Percentiles rank a stretch among this genome's conserved stretches.
phyloP scores from a whole-genome alignment of 768 basidiomycete genomes.

The Coprinellus micaceus region DNA sequence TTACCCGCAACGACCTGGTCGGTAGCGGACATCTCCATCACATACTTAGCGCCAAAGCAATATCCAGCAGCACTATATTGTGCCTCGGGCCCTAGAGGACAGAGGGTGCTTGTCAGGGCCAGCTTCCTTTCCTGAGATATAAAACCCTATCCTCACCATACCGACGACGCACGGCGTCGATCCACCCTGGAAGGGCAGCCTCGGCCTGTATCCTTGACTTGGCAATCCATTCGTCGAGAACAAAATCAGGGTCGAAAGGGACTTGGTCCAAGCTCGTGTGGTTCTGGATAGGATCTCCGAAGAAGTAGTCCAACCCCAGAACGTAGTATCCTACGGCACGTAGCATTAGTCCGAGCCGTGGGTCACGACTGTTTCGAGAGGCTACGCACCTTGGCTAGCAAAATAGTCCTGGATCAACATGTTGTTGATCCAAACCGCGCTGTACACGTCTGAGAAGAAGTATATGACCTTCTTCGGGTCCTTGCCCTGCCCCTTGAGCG shows the following conservation, averaged over 20 bases:
- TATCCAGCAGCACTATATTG: conserved; percentile 43
- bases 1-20: conserved; percentile 46
- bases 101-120: background rate
- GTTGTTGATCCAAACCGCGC: conserved; percentile 56
- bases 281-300: conserved; percentile 47
- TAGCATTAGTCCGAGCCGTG: background rate
- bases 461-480: conserved; percentile 45
- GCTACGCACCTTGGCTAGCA: conserved; percentile 47
- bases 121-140: background rate
- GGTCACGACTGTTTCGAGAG: background rate
- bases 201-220: conserved; percentile 32
- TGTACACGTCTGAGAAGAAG: conserved; percentile 56
- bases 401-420: conserved; percentile 62
- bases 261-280: conserved; percentile 18
- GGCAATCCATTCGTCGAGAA: conserved; percentile 39
- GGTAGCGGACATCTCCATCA: conserved; percentile 42
- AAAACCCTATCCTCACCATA: conserved; percentile 35
- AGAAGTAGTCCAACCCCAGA: conserved; percentile 60
- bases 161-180: conserved; percentile 43
- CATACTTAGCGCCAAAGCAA: conserved; percentile 55
- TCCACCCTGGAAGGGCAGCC: conserved; percentile 47
- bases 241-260: conserved; percentile 28
- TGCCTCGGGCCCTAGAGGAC: conserved; percentile 22
- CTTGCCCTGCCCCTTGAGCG: conserved; percentile 10
- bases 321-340: conserved; percentile 48